phyloP scores from a whole-genome alignment of 1,284 basidiomycete species.

The Leccinum fallax region DNA sequence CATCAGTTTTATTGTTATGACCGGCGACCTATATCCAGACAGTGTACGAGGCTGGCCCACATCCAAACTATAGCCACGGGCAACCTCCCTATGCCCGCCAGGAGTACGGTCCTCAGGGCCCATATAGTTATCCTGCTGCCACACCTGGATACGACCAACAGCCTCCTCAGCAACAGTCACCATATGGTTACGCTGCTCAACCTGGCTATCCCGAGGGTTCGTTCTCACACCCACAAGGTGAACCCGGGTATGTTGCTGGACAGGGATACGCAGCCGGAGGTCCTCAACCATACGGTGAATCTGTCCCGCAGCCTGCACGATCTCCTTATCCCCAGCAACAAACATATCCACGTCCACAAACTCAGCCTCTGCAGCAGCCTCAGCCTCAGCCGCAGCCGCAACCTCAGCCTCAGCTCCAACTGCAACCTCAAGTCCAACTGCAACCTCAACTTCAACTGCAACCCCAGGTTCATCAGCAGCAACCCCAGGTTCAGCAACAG shows the following conservation, averaged over 20 bases:
- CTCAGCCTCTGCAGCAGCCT: constrained; percentile 22
- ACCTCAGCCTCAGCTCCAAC: constrained; percentile 17
- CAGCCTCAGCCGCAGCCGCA: constrained; percentile 18
- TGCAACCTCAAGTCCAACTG: constrained; percentile 23
- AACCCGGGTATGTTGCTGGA: constrained; percentile 41
- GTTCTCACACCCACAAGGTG: constrained; percentile 33
- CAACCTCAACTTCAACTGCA: constrained; percentile 20
- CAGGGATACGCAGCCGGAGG: constrained; percentile 27
- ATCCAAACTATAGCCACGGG: constrained; percentile 23
- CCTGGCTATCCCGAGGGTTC: constrained; percentile 38
- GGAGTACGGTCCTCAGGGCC: constrained; percentile 38
- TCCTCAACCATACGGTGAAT: constrained; percentile 35
- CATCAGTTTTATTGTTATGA: constrained; percentile 1
- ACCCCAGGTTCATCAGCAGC: constrained; percentile 26
- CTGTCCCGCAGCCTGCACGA: constrained; percentile 32
- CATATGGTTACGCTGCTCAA: constrained; percentile 43
- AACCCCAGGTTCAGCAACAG: constrained; percentile 23
- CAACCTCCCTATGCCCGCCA: constrained; percentile 25
- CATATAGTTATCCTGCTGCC: constrained; percentile 41
- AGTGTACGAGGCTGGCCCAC: constrained; percentile 34
- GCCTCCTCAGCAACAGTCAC: constrained; percentile 21
- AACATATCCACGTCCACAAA: constrained; percentile 22
- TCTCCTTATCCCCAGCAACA: constrained; percentile 34
- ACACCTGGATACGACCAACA: constrained; percentile 50
- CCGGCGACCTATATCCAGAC: constrained; percentile 10